Percentiles rank a stretch among this genome's conserved stretches.
These are phyloP conservation scores for Podospora comata DNA, from an alignment of 495 filamentous ascomycete genomes.

Conservation along the genomic window DNA sequence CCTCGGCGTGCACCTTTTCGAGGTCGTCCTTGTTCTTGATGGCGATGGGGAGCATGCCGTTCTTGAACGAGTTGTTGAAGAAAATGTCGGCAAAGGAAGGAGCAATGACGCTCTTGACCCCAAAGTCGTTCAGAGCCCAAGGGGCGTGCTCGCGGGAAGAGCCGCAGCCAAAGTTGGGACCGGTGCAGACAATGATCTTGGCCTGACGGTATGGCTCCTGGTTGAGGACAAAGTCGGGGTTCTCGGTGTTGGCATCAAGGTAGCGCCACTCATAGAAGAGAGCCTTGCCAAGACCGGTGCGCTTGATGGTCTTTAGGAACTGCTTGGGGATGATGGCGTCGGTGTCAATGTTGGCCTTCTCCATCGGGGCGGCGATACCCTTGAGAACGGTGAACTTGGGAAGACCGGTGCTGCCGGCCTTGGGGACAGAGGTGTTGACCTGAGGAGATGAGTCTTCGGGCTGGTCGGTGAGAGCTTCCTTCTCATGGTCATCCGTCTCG, in stretches of 20 bases:
- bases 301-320: constrained; percentile 99
- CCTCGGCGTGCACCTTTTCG: constrained; percentile 71
- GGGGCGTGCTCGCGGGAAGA: constrained; percentile 93
- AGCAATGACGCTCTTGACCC: constrained; percentile 90
- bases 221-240: constrained; percentile 85
- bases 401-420: constrained; percentile 58
- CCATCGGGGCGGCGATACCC: constrained; percentile 85
- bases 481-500: constrained; percentile 65
- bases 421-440: constrained; percentile 55
- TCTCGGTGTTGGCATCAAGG: constrained; percentile 66
- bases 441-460: constrained; percentile 66
- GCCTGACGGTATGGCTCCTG: constrained; percentile 77
- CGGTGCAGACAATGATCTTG: constrained; percentile 92
- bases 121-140: constrained; percentile 95
- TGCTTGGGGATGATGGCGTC: constrained; percentile 99
- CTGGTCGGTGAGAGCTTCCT: constrained; percentile 73
- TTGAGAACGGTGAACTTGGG: constrained; percentile 78
- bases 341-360: constrained; percentile 88
- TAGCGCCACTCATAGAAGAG: constrained; percentile 83
- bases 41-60: constrained; percentile 91
- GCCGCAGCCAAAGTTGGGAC: constrained; percentile 94
- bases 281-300: constrained; percentile 84
- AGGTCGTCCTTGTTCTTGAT: constrained; percentile 67
- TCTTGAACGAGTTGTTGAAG: constrained; percentile 99
- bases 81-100: constrained; percentile 96